Evolutionary conservation across 1,139 yeast species (phyloP).

Genomic region (Suhomyces atakaporum): DNA sequence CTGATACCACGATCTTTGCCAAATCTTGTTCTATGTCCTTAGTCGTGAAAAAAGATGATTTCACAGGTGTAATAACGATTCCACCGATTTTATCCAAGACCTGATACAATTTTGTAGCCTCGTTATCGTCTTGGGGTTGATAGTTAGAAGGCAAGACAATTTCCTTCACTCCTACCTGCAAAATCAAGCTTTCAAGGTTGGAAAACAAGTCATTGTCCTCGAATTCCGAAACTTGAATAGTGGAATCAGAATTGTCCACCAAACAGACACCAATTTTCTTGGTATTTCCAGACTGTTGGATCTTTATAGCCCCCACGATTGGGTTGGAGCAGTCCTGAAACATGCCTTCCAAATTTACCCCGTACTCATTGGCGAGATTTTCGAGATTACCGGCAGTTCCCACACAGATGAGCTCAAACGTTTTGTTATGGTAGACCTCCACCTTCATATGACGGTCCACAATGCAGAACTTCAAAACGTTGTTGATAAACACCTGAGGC

Average conservation of each 20-base stretch:
- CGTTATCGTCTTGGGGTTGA: slow-evolving; percentile 32
- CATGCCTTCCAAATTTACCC: slow-evolving; percentile 69
- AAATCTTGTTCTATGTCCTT: slow-evolving; percentile 77
- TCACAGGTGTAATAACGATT: slow-evolving; percentile 64
- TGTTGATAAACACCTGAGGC: slow-evolving; percentile 64
- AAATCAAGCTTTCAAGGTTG: slow-evolving; percentile 78
- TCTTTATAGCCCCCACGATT: slow-evolving; percentile 72
- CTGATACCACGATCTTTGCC: slow-evolving; percentile 35
- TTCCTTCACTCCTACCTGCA: slow-evolving; percentile 89
- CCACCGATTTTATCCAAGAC: slow-evolving; percentile 73
- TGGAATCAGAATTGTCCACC: slow-evolving; percentile 68
- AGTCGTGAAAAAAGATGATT: slow-evolving; percentile 55
- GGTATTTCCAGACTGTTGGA: slow-evolving; percentile 40
- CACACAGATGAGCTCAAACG: slow-evolving; percentile 58
- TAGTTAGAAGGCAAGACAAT: slow-evolving; percentile 60
- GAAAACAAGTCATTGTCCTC: slow-evolving; percentile 85
- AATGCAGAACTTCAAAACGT: slow-evolving; percentile 64
- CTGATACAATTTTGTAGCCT: slow-evolving; percentile 54
- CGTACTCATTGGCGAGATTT: slow-evolving; percentile 37
- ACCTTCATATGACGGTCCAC: slow-evolving; percentile 71
- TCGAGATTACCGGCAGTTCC: slow-evolving; percentile 94
- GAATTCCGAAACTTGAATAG: slow-evolving; percentile 75
- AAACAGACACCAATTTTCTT: slow-evolving; percentile 76
- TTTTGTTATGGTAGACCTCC: slow-evolving; percentile 65
- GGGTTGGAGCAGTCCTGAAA: slow-evolving; percentile 62